Base-by-base conservation (phyloP, 2,329 filamentous ascomycete species). In the Myriosclerotinia scirpicola region DNA sequence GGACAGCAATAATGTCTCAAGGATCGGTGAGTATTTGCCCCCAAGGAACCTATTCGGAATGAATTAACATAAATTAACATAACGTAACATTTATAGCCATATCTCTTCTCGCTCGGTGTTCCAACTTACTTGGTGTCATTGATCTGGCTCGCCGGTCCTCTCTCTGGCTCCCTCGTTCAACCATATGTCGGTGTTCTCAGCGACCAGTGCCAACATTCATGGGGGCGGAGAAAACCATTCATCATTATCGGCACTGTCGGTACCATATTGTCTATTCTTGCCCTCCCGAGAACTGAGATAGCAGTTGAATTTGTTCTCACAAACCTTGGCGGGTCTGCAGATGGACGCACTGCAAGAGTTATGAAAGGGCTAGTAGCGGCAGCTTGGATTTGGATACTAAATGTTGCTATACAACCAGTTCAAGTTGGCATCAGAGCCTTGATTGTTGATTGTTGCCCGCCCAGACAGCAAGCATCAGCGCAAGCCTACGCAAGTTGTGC, bases 181-280 rank as follows among this genome's bases (percentile, higher is more conserved):
- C 83, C 83, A 11, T 83, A 83, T 67, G 79, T 85, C 46, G 83
- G 83, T 17, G 77, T 82, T 70, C 80, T 81, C 70, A 84, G 82
- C 66, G 83, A 85, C 74, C 76, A 79, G 22, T 79, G 78, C 26
- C 76, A 75, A 38, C 83, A 79, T 76, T 14, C 15, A 8, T 70
- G 67, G 67, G 83, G 83, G 59, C 81, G 81, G 72, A 77, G 83
- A 68, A 78, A 80, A 22, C 83, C 83, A 0, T 85, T 84, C 73
- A 83, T 85, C 62, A 67, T 83, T 11, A 80, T 78, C 30, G 83
- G 83, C 55, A 79, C 81, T 20, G 68, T 78, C 42, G 80, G 80
- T 12, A 84, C 82, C 44, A 81, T 83, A 22, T 52, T 80, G 5
- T 83, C 80, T 11, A 55, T 55, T 14, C 38, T n/a, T 34, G 53